These are phyloP conservation scores for Cicer yamashitae DNA, from an alignment of 306 rosid species.

Conservation along the genomic window DNA sequence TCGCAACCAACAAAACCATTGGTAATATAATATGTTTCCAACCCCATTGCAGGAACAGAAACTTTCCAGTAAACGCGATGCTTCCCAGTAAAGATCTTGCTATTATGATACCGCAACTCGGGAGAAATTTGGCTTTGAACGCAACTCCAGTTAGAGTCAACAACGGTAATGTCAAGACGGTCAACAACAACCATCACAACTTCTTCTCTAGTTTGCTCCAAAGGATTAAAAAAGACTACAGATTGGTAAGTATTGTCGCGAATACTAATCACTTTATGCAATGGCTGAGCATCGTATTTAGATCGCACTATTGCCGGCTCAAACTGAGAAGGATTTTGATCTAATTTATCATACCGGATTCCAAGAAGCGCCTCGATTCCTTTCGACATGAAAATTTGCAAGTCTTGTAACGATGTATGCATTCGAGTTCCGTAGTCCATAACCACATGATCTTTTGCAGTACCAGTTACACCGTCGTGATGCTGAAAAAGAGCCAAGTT, in stretches of 20 bases:
- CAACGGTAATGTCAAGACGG: conserved; percentile 74
- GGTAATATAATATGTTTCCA: conserved; percentile 78
- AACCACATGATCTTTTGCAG: conserved; percentile 96
- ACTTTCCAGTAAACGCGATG: conserved; percentile 84
- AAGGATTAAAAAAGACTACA: conserved; percentile 73
- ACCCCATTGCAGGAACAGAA: conserved; percentile 87
- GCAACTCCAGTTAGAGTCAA: conserved; percentile 80
- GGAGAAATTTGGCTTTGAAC: conserved; percentile 88
- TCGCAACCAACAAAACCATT: conserved; percentile 70
- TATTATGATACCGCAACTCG: conserved; percentile 72
- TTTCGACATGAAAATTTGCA: conserved; percentile 92
- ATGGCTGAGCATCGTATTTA: conserved; percentile 86
- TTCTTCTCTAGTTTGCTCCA: conserved; percentile 91
- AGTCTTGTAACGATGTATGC: conserved; percentile 90
- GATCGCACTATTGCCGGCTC: conserved; percentile 86
- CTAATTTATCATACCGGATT: conserved; percentile 76
- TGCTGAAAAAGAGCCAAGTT: conserved; percentile 99
- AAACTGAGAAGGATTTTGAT: conserved; percentile 75
- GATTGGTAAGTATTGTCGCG: conserved; percentile 71
- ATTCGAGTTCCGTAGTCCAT: conserved; percentile 88
- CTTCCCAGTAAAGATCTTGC: conserved; percentile 79
- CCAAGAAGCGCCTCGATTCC: conserved; percentile 87
- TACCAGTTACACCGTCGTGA: conserved; percentile 99
- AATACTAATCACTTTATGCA: conserved; percentile 69
- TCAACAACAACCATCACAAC: conserved; percentile 81